Evolutionary conservation across 2,329 filamentous ascomycete genomes (phyloP).

Genomic region (Phialemonium atrogriseum): DNA sequence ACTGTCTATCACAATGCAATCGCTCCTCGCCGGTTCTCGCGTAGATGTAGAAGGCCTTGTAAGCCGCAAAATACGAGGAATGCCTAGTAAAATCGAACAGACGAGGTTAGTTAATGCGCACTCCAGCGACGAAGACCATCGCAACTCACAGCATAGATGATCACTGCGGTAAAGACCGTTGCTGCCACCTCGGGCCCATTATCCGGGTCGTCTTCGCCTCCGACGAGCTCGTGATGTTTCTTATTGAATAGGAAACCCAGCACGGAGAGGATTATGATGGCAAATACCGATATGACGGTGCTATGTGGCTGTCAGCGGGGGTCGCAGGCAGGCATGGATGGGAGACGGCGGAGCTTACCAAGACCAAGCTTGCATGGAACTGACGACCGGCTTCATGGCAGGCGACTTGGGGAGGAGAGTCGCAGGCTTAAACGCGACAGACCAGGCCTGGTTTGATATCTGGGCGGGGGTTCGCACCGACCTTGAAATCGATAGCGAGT

Average conservation of each 20-base stretch:
- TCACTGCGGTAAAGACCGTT: slow-evolving; percentile 80
- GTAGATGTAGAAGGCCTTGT: slow-evolving; percentile 78
- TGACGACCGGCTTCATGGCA: slow-evolving; percentile 98
- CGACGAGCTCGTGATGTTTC: slow-evolving; percentile 78
- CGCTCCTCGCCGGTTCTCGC: slow-evolving; percentile 73
- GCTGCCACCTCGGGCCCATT: slow-evolving; percentile 71
- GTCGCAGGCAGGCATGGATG: not conserved
- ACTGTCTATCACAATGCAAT: slow-evolving; percentile 55
- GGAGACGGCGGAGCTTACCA: slow-evolving; percentile 59
- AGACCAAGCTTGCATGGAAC: slow-evolving; percentile 87
- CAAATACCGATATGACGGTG: slow-evolving; percentile 60
- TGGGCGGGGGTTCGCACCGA: no score
- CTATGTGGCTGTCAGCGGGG: slow-evolving; percentile 40
- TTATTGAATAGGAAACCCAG: slow-evolving; percentile 66
- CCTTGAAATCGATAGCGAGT: no score
- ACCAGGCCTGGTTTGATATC: no score
- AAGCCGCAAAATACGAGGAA: slow-evolving; percentile 90
- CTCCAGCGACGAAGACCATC: not conserved
- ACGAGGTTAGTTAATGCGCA: slow-evolving; percentile 1
- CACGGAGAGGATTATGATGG: slow-evolving; percentile 56
- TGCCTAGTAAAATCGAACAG: slow-evolving; percentile 40
- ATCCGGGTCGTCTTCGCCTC: slow-evolving; percentile 61
- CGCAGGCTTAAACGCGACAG: no score
- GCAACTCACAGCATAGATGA: slow-evolving; percentile 74
- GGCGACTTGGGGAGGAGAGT: no score